Percentiles rank a stretch among this genome's conserved stretches.
These are phyloP conservation scores for Eurotiales sp. DNA, from an alignment of 2,329 filamentous ascomycete species.

Conservation along the genomic window DNA sequence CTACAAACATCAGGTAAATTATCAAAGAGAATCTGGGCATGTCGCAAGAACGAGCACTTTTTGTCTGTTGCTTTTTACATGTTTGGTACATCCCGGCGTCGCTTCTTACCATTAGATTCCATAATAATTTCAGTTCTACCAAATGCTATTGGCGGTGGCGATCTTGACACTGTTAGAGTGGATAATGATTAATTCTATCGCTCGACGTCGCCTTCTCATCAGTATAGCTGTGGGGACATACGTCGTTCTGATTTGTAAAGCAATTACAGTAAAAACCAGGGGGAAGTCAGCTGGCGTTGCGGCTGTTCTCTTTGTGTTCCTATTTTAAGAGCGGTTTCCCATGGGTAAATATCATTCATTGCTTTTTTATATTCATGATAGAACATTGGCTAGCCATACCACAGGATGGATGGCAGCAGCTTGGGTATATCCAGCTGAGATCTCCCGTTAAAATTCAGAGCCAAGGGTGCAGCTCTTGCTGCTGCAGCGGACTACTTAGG, in stretches of 20 bases:
- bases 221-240: background rate
- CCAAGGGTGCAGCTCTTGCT: conserved; percentile 48
- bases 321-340: background rate
- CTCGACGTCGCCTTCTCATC: background rate
- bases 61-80: background rate
- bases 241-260: background rate
- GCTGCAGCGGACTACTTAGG: background rate
- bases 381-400: background rate
- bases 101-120: background rate
- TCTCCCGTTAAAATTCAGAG: conserved; percentile 49
- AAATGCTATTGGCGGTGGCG: no score
- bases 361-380: background rate
- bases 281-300: background rate
- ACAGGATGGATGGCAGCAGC: background rate
- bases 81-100: background rate
- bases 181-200: background rate
- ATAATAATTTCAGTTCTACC: no score
- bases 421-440: conserved; percentile 51
- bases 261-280: background rate
- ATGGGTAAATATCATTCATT: background rate
- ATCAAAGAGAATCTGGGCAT: conserved; percentile 47
- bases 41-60: conserved; percentile 31
- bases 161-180: background rate
- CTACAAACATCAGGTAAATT: conserved; percentile 29
- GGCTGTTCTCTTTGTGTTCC: background rate